Evolutionary conservation across 2,329 filamentous ascomycete genomes (phyloP), one percentile per base, ranked within the genome.

Genomic region (Colletotrichum sansevieriae): DNA sequence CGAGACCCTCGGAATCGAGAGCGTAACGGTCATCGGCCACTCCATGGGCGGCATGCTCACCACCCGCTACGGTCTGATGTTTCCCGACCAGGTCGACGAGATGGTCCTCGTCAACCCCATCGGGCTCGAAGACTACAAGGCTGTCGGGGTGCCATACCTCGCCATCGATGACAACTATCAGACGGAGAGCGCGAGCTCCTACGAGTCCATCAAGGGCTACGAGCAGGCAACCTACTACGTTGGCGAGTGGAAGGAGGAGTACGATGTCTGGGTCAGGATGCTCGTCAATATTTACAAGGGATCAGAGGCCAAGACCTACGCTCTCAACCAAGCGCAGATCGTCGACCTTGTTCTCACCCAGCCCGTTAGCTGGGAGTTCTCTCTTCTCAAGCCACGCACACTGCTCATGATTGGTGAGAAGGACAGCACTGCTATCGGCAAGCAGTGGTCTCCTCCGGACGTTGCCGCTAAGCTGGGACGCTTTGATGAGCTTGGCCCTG

Each of bases 241-340:
- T 3, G 80, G 80, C 46, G 77, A 79, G 20, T 88, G 86, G 86
- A 75, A 80, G 46, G 73, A 78, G 2, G 77, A 78, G 10, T 88
- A 87, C 75, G 85, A 87, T 70, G 76, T 81, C 12, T 88, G 85
- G 85, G 85, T 87, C 57, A 80, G 82, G 49, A 88, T 88, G 86
- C 79, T 86, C 15, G 78, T 82, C 66, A 82, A 83, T 63, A 79
- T 88, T 58, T 88, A 88, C 76, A 71, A 80, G 61, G 82, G 84
- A 7, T 77, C 78, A 33, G 69, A 81, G 70, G 81, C 80, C 37
- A 73, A 77, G 25, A 75, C 76, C 39, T 87, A 83, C 68, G 78
- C 83, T 15, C 82, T 75, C 61, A 81, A 83, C 71, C 83, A 85
- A 78, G 86, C 85, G 20, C 81, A 80, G 49, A 80, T 83, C 15